Conservation (phyloP, 2,329 filamentous ascomycete species). For the Fusarium sp. region DNA sequence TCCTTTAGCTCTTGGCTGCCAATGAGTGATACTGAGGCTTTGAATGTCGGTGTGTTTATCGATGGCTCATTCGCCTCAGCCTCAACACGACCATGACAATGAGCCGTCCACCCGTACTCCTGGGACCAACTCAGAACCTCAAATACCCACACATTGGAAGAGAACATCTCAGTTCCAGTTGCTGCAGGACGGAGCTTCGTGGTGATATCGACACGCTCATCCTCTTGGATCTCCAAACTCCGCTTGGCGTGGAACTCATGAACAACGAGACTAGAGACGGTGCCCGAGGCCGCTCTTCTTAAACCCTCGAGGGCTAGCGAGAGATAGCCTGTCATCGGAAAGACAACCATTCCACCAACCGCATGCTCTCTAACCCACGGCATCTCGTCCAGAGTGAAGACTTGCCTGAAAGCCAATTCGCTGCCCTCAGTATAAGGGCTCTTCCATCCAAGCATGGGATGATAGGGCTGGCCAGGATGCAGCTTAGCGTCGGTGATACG, state of each 20-base stretch:
- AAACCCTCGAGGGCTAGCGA: conserved; percentile 22
- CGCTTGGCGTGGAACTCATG: conserved; percentile 40
- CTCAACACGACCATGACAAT: neutral
- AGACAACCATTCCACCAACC: conserved; percentile 50
- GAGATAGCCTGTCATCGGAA: conserved; percentile 29
- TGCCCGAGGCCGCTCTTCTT: conserved; percentile 6
- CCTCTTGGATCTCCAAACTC: conserved; percentile 50
- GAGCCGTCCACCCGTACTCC: neutral
- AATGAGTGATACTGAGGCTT: neutral
- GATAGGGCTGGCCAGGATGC: conserved; percentile 52
- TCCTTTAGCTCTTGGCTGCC: neutral
- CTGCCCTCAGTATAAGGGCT: conserved; percentile 23
- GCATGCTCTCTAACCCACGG: conserved; percentile 64
- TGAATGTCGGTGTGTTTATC: neutral
- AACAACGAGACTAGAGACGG: conserved; percentile 18
- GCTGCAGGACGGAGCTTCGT: conserved; percentile 45
- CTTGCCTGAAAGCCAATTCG: conserved; percentile 56
- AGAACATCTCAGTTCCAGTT: conserved; percentile 32
- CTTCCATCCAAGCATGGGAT: conserved; percentile 51
- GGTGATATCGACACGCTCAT: conserved; percentile 47
- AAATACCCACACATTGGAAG: conserved; percentile 19
- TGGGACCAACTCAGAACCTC: neutral
- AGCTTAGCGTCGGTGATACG: conserved; percentile 58
- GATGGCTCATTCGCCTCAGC: neutral
- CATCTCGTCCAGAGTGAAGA: conserved; percentile 55